Base-by-base conservation (phyloP, 176 grass and related monocot species). In the Phragmites australis region DNA sequence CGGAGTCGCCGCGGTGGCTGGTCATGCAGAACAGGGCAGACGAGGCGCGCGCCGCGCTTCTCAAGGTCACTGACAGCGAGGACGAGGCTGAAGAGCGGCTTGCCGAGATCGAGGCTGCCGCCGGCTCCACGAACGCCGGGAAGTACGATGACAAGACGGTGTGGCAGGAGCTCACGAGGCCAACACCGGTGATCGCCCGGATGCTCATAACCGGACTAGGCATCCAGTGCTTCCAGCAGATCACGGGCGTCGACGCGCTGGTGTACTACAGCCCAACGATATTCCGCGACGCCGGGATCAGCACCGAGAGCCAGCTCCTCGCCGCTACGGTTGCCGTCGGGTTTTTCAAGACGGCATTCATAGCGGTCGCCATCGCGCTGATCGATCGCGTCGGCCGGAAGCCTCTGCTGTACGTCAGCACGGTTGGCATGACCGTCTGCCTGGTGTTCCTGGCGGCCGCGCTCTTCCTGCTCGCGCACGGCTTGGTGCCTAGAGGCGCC, bases 1-100 rank as follows among this genome's bases (percentile, higher is more conserved):
- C 91, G 0, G 94, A 97, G 78, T 97, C 89, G 55, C 94, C 88
- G 31, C 86, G 94, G 80, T 93, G 94, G 94, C 76, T 97, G 0
- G 89, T 97, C 6, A 79, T 93, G 89, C 81, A 88, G 77, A 80
- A 83, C 25, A 50, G 94, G 19, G 30, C 64, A 0, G 78, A 78
- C 18, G 94, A 97, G 17, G 94, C 94, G 22, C 76, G 65, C 4
- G 63, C 64, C 1, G 94, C 93, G 67, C 85, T 97, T 0, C 45
- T 84, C 61, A 93, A 78, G 74, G 78, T 97, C 31, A 88, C 50
- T 4, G 71, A 83, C 72, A 68, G 55, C 47, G 91, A 97, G 1
- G 86, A 85, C 27, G 91, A 97, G 18, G 91, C 86, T 0, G 58
- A 65, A 1, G 56, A 91, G 46, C 78, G 88, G 84, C 83, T 97